A percentile compares a stretch with the other conserved stretches of the same genome.
Conservation (phyloP, 225 moss, liverwort and hornwort genomes). For the Straminergon stramineum region DNA sequence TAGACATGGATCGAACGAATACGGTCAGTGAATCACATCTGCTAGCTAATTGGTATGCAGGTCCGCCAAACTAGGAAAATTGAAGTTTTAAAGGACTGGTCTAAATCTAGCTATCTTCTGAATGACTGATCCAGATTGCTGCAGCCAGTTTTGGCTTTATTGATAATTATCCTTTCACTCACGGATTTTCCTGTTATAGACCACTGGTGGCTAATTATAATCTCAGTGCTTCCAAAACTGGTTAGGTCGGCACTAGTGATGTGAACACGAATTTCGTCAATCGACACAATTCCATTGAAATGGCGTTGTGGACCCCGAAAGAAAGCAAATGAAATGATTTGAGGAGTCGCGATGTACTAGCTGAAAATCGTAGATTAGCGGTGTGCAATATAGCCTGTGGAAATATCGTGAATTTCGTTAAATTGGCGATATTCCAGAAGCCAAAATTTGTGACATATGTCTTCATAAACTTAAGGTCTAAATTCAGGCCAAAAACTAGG, state of each 20-base stretch:
- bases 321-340: background rate
- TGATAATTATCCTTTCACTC: background rate
- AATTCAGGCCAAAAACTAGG: background rate
- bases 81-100: background rate
- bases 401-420: background rate
- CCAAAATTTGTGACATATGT: too few species aligned
- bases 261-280: background rate
- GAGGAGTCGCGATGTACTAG: too few species aligned
- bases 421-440: background rate
- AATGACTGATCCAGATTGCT: background rate
- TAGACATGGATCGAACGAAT: background rate
- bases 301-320: background rate
- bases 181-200: background rate
- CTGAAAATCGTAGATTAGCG: background rate
- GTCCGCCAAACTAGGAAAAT: background rate
- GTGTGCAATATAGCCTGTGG: background rate
- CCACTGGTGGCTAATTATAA: background rate
- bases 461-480: background rate
- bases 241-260: background rate
- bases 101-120: background rate
- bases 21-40: background rate
- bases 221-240: background rate
- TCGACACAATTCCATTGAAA: background rate
- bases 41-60: background rate
- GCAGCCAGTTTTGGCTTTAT: background rate